Percentiles rank a stretch among this genome's conserved stretches.
phyloP scores from a whole-genome alignment of 441 rosid genomes.

The Sinapis alba region DNA sequence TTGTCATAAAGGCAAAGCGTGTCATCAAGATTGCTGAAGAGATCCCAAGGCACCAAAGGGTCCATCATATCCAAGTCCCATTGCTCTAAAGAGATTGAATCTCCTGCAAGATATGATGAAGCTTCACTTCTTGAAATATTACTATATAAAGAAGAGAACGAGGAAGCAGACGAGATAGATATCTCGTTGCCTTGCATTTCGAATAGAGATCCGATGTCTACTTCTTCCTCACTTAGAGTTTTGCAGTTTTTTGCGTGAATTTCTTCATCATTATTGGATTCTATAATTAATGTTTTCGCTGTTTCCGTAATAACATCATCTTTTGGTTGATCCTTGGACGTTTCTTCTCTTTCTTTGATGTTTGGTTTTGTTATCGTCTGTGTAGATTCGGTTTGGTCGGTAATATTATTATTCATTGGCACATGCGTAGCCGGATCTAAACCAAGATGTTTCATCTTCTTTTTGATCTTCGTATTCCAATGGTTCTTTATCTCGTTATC shows the following conservation, averaged over 20 bases:
- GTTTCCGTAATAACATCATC: slow-evolving; percentile 4
- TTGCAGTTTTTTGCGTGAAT: slow-evolving; percentile 41
- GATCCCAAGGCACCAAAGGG: slow-evolving; percentile 58
- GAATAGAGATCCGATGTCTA: slow-evolving; percentile 35
- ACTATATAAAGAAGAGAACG: slow-evolving; percentile 29
- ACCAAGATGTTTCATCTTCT: slow-evolving; percentile 68
- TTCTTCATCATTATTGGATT: slow-evolving; percentile 3
- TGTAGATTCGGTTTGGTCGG: slow-evolving; percentile 21
- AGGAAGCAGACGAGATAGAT: slow-evolving; percentile 25
- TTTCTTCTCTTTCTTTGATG: slow-evolving; percentile 35
- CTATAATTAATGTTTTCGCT: not conserved
- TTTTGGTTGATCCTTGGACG: slow-evolving; percentile 22
- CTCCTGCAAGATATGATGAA: slow-evolving; percentile 36
- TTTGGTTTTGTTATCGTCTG: slow-evolving; percentile 33
- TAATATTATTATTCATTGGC: slow-evolving; percentile 35
- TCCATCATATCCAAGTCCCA: slow-evolving; percentile 60
- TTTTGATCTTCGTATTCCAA: slow-evolving; percentile 92
- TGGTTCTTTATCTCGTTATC: slow-evolving; percentile 94
- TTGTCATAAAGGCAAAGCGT: slow-evolving; percentile 29
- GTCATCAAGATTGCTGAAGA: slow-evolving; percentile 48
- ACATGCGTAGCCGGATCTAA: slow-evolving; percentile 67
- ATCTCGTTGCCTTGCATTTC: slow-evolving; percentile 29
- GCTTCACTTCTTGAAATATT: slow-evolving; percentile 40
- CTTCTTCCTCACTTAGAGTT: slow-evolving; percentile 41
- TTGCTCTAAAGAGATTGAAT: slow-evolving; percentile 37